A percentile compares a stretch with the other conserved stretches of the same genome.
phyloP scores from a whole-genome alignment of 2,329 filamentous ascomycete genomes.

The Nothophoma quercina region DNA sequence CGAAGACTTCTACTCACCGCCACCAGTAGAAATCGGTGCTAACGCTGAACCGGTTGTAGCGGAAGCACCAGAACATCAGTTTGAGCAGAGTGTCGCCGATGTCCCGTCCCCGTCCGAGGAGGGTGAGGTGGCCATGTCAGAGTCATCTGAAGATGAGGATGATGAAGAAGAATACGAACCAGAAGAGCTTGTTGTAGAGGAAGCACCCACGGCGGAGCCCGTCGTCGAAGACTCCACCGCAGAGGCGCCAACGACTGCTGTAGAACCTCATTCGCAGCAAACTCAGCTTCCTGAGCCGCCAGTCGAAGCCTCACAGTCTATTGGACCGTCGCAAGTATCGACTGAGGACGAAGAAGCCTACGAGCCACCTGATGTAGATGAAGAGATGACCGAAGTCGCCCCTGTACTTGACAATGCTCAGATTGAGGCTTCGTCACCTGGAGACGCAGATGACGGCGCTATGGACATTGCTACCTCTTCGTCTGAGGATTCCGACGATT shows the following conservation, averaged over 20 bases:
- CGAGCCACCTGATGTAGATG: conserved; percentile 42
- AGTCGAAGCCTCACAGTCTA: conserved; percentile 10
- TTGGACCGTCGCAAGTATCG: conserved; percentile 22
- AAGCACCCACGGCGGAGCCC: too few species aligned
- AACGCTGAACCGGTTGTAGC: neutral
- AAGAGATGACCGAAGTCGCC: conserved; percentile 21
- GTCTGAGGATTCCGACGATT: conserved; percentile 36
- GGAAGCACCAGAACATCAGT: conserved; percentile 8
- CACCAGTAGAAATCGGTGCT: conserved; percentile 16
- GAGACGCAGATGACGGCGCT: conserved; percentile 38
- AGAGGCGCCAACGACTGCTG: neutral
- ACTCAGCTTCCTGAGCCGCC: conserved; percentile 10
- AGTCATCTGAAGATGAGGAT: conserved; percentile 36
- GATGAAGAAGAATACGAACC: conserved; percentile 46
- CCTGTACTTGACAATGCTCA: neutral
- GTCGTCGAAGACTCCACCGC: neutral
- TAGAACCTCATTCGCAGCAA: conserved; percentile 11
- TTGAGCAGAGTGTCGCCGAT: neutral
- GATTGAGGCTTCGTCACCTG: conserved; percentile 7
- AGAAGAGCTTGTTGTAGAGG: conserved; percentile 27
- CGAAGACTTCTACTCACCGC: conserved; percentile 48
- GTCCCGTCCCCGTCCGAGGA: conserved; percentile 38
- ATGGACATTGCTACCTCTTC: conserved; percentile 47
- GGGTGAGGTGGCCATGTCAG: conserved; percentile 47
- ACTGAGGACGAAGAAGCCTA: conserved; percentile 42